These are phyloP conservation scores for Fusarium nurragi DNA, from an alignment of 2,329 filamentous ascomycete species.

Conservation along the genomic window DNA sequence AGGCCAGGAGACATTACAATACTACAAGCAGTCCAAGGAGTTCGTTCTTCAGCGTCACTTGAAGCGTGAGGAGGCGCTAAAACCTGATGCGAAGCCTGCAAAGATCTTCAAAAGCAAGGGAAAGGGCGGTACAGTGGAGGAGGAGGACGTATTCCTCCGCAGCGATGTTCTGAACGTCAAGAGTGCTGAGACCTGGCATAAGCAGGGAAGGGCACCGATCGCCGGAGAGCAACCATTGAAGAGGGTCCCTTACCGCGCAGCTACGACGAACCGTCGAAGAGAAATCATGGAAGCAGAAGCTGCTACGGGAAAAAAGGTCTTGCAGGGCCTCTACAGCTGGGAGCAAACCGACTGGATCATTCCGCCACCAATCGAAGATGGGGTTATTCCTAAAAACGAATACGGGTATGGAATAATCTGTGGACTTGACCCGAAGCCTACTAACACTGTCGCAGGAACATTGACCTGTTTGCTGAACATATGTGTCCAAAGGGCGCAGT, in stretches of 20 bases:
- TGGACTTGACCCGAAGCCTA: neutral
- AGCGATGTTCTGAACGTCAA: slow-evolving; percentile 86
- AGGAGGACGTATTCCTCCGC: slow-evolving; percentile 83
- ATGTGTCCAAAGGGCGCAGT: slow-evolving; percentile 89
- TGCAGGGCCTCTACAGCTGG: slow-evolving; percentile 84
- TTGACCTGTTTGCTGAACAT: slow-evolving; percentile 91
- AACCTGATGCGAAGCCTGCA: slow-evolving; percentile 72
- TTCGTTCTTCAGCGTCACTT: slow-evolving; percentile 88
- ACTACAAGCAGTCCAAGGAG: slow-evolving; percentile 85
- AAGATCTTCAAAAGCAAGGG: slow-evolving; percentile 78
- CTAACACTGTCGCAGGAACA: slow-evolving; percentile 66
- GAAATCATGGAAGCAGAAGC: slow-evolving; percentile 89
- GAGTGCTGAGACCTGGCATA: slow-evolving; percentile 96
- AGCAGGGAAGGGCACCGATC: slow-evolving; percentile 84
- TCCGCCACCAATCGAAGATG: slow-evolving; percentile 83
- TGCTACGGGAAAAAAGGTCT: slow-evolving; percentile 80
- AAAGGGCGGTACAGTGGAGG: slow-evolving; percentile 76
- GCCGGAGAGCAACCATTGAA: slow-evolving; percentile 81
- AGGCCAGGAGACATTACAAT: slow-evolving; percentile 84
- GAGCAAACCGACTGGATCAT: slow-evolving; percentile 97
- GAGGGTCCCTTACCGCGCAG: slow-evolving; percentile 86
- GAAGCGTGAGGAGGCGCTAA: slow-evolving; percentile 89
- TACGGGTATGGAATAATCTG: slow-evolving; percentile 67
- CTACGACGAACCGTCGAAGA: slow-evolving; percentile 85
- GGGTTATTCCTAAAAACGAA: slow-evolving; percentile 89